These are phyloP conservation scores for Aspergillus sp. DNA, from an alignment of 2,329 filamentous ascomycete genomes.

Conservation along the genomic window DNA sequence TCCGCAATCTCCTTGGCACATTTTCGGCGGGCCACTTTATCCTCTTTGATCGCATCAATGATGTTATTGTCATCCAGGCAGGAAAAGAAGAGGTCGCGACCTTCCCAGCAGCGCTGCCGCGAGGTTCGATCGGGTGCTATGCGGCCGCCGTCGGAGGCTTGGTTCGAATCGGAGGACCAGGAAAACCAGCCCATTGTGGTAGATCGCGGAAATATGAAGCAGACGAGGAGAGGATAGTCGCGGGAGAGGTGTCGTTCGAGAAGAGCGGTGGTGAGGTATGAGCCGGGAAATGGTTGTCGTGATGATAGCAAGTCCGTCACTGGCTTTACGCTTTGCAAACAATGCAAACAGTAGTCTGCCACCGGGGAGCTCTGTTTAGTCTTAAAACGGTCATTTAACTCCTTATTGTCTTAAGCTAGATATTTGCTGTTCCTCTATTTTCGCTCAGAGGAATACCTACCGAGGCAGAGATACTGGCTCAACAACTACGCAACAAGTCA, in stretches of 20 bases:
- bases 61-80: constrained; percentile 83
- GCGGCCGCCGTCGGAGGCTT: constrained; percentile 56
- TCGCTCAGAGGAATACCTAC: too few relatives aligned
- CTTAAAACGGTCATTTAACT: neutral
- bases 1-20: constrained; percentile 60
- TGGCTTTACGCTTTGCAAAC: neutral
- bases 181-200: constrained; percentile 54
- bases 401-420: neutral
- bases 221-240: neutral
- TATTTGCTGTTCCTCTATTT: neutral
- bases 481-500: too few relatives aligned
- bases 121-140: constrained; percentile 83
- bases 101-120: constrained; percentile 82
- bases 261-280: too few relatives aligned
- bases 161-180: constrained; percentile 43
- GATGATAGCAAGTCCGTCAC: neutral
- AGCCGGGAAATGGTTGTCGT: neutral
- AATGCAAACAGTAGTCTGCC: neutral
- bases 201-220: neutral
- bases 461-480: too few relatives aligned
- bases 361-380: neutral
- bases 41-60: constrained; percentile 66
- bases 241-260: neutral
- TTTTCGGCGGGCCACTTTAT: constrained; percentile 54
- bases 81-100: constrained; percentile 80